Conservation (phyloP, 495 filamentous ascomycete genomes). For the Penicillium canescens region DNA sequence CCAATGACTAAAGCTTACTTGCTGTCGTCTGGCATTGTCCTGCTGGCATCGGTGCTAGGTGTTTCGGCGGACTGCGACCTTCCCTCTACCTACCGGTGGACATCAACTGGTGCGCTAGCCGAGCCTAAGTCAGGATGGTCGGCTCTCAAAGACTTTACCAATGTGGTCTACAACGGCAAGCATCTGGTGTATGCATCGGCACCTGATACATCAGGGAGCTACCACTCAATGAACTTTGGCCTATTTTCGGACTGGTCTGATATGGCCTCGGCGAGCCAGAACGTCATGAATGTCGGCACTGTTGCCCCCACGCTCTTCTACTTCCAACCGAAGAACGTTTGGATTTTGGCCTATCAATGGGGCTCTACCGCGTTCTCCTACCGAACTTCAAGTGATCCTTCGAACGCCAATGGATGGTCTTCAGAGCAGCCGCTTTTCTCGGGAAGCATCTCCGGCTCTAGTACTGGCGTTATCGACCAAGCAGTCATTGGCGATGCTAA, state of each 20-base stretch:
- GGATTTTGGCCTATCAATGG: conserved; percentile 63
- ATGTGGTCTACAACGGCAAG: conserved; percentile 50
- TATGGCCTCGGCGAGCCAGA: conserved; percentile 56
- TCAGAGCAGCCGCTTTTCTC: conserved; percentile 51
- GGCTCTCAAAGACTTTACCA: conserved; percentile 59
- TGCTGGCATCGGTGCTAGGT: conserved; percentile 13
- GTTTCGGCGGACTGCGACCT: conserved; percentile 45
- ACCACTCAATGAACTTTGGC: conserved; percentile 59
- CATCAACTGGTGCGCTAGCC: conserved; percentile 48
- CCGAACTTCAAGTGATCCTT: conserved; percentile 55
- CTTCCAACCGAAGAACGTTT: conserved; percentile 58
- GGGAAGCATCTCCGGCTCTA: conserved; percentile 48
- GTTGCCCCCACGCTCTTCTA: conserved; percentile 63
- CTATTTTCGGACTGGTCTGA: conserved; percentile 54
- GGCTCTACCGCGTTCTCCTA: conserved; percentile 58
- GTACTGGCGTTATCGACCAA: conserved; percentile 56
- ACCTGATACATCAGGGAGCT: conserved; percentile 38
- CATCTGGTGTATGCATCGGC: conserved; percentile 55
- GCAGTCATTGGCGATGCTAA: conserved; percentile 57
- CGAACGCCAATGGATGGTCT: conserved; percentile 57
- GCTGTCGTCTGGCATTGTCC: conserved; percentile 4
- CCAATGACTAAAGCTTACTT: not conserved
- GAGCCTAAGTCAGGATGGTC: conserved; percentile 50
- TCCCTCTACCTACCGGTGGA: conserved; percentile 56
- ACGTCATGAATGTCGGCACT: conserved; percentile 40